Evolutionary conservation across 306 rosid species (phyloP), one percentile per base, ranked within the genome.

Genomic region (Corylus avellana): DNA sequence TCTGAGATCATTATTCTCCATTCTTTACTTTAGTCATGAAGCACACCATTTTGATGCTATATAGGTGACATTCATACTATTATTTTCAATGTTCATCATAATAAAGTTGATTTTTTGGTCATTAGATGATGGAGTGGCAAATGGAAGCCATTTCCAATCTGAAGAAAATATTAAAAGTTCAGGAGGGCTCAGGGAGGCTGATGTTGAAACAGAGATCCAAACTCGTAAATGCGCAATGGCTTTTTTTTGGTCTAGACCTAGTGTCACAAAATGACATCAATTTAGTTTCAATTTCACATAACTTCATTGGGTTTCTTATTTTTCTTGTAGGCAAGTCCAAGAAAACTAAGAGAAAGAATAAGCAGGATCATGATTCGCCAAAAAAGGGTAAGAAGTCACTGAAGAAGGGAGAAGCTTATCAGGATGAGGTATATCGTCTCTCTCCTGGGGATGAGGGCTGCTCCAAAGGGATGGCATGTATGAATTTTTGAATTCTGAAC

Each of bases 381-480:
- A 75, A 82, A 70, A 87, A 78, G 75, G 67, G 64, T 55, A 68
- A 32, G 59, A 83, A 79, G 64, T 80, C 79, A 0, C 77, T 48
- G 25, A 80, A 83, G 51, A 81, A 71, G 63, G 84, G 62, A 67
- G 73, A 58, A 54, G 42, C 74, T 63, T 73, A 73, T 35, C 80
- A 10, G 20, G 87, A 54, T 77, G 87, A 86, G 57, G 78, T 81
- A 72, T 74, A 44, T 83, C 71, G 72, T 77, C 75, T 86, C 80
- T 77, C 83, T 74, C 61, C 85, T 17, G 88, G 78, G 37, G 85
- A 86, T 64, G 87, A 81, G 58, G 89, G 79, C 75, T 17, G 80
- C 89, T 87, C 86, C 20, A 85, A 83, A 79, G 92, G 88, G 73
- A 83, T 81, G 78, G 75, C 73, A 87, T 75, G 91, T 93, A 91